These are phyloP conservation scores for Pisolithus tinctorius DNA, from an alignment of 768 basidiomycete species.

Conservation along the genomic window DNA sequence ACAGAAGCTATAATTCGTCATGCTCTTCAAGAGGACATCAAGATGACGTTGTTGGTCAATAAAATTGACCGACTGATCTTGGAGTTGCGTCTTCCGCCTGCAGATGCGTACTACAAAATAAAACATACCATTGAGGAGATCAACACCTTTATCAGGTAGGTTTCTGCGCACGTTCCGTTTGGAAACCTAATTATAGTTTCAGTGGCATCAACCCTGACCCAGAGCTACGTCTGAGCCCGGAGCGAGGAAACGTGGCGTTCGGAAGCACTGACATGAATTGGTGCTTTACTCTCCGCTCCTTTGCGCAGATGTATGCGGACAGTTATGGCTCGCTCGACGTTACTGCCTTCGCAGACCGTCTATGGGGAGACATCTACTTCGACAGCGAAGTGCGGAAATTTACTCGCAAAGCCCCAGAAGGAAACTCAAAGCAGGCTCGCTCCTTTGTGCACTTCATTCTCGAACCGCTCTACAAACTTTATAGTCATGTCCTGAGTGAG, in stretches of 20 bases:
- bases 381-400: constrained; percentile 82
- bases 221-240: constrained; percentile 83
- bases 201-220: constrained; percentile 87
- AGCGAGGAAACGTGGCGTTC: constrained; percentile 94
- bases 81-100: constrained; percentile 90
- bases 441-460: constrained; percentile 95
- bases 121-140: constrained; percentile 99
- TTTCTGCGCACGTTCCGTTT: neutral
- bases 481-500: constrained; percentile 90
- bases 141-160: constrained; percentile 89
- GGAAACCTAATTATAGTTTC: constrained; percentile 1
- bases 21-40: constrained; percentile 81
- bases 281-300: constrained; percentile 93
- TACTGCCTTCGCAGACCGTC: constrained; percentile 76
- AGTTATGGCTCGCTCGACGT: constrained; percentile 84
- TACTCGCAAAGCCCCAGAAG: constrained; percentile 71
- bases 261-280: constrained; percentile 96
- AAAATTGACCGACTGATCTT: constrained; percentile 97
- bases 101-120: constrained; percentile 98
- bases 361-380: constrained; percentile 99
- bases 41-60: constrained; percentile 91
- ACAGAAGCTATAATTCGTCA: constrained; percentile 86
- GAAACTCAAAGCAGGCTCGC: constrained; percentile 58
- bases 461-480: constrained; percentile 95
- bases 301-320: constrained; percentile 94